Evolutionary conservation across 352 stramenopile species (phyloP).

Genomic region (Globisporangium parvum): DNA sequence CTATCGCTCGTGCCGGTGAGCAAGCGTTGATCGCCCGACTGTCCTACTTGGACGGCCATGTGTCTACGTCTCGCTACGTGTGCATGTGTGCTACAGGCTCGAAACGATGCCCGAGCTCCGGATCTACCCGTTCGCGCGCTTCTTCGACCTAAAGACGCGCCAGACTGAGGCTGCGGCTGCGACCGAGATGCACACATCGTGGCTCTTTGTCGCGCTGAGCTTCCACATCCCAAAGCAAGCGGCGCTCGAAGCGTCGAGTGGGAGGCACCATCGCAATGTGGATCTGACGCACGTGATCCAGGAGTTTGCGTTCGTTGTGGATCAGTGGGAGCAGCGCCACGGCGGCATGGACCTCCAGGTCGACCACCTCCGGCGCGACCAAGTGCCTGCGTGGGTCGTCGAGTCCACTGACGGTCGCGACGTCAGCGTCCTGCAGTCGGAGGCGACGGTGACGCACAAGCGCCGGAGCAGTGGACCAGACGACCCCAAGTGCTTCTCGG

Average conservation of each 20-base stretch:
- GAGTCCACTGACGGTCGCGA: constrained; percentile 23
- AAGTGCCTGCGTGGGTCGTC: constrained; percentile 64
- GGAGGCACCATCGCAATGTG: constrained; percentile 24
- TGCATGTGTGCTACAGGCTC: constrained; percentile 25
- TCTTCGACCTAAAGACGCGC: constrained; percentile 55
- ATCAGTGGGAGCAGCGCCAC: constrained; percentile 70
- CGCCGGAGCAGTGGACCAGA: constrained; percentile 2
- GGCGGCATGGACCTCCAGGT: constrained; percentile 81
- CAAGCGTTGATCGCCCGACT: no score
- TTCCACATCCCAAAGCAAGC: constrained; percentile 41
- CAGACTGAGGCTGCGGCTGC: not conserved
- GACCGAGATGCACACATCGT: constrained; percentile 39
- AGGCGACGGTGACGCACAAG: not conserved
- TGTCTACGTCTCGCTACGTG: not conserved
- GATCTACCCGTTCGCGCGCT: constrained; percentile 75
- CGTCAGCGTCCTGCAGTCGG: not conserved
- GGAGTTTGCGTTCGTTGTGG: constrained; percentile 68
- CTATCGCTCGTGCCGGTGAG: not conserved
- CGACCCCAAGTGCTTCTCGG: constrained; percentile 18
- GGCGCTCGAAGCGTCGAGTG: not conserved
- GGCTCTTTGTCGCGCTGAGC: constrained; percentile 71
- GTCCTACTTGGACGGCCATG: no score
- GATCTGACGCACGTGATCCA: constrained; percentile 69
- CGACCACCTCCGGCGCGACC: constrained; percentile 45
- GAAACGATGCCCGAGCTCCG: constrained; percentile 53